Base-by-base conservation (phyloP, 495 filamentous ascomycete genomes). In the Talaromyces nanjingensis region DNA sequence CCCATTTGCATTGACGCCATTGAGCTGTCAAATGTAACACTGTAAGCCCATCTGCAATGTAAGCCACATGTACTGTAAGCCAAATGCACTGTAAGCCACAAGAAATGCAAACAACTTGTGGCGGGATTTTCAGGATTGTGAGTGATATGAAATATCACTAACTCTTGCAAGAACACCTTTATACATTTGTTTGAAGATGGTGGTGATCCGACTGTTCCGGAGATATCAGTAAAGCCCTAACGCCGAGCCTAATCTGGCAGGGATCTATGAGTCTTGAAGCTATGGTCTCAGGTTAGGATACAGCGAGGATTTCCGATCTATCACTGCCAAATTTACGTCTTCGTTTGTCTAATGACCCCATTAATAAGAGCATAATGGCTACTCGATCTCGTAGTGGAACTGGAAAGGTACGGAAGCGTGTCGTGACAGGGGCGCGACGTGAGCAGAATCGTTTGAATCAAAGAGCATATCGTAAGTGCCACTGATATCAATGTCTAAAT, bases 371-470 rank as follows among this genome's bases (percentile, higher is more conserved):
- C 12, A 18, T 3, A 45, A 18, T 45, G 42, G 14, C 42, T 45
- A 45, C 14, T n/a, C 55, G 55, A n/a, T 12, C 55, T 31, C 55
- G 31, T 12, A 22, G 25, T 33, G 55, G 27, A 8, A 34, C 12
- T 34, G 25, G 27, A 33, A 58, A 63, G 45, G 60, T 62, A 58
- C 68, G 66, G 49, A 76, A 72, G 62, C 70, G 78, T 18, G 64
- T 72, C 18, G 64, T 80, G 34, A 80, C 78, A 6, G 63, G 65
- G 12, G 76, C 78, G 37, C 71, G 78, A 5, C 72, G 70, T 64
- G 72, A 76, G 42, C 77, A 79, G 62, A 80, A 80, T 42, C 65
- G 70, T 24, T 57, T 72, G 7, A 73, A 75, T 18, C 78, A 80
- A 64, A 69, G 70, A 63, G 69, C 71, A 2, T 80, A 75, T 59